These are phyloP conservation scores for Entomortierella beljakovae DNA, from an alignment of 192 early-diverging fungal species.

Conservation along the genomic window DNA sequence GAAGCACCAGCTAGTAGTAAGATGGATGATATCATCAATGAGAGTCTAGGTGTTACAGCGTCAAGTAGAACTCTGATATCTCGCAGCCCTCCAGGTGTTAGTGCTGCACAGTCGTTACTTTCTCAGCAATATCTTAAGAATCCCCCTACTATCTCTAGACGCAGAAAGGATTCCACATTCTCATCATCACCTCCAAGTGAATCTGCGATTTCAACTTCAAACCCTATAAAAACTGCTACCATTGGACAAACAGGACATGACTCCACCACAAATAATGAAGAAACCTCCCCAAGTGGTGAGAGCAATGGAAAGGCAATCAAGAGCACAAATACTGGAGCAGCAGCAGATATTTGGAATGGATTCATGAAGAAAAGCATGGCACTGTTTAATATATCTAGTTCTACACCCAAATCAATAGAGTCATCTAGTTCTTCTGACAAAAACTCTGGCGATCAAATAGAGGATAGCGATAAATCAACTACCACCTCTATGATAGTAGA, in stretches of 20 bases:
- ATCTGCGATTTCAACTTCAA: not conserved
- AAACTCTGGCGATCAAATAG: too few relatives aligned
- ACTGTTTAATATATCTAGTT: not conserved
- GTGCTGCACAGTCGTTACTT: constrained; percentile 13
- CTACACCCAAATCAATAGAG: too few relatives aligned
- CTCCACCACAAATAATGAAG: too few relatives aligned
- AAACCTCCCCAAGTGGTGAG: not conserved
- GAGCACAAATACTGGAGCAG: not conserved
- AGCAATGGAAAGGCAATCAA: not conserved
- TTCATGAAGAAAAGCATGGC: not conserved
- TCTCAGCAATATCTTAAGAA: constrained; percentile 19
- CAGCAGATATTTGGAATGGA: not conserved
- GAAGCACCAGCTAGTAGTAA: not conserved
- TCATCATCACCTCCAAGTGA: not conserved
- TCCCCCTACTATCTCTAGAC: not conserved
- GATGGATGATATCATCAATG: not conserved
- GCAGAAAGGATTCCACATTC: not conserved
- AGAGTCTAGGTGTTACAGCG: too few relatives aligned
- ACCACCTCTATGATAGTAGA: too few relatives aligned
- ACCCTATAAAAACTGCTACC: too few relatives aligned
- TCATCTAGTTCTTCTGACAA: too few relatives aligned
- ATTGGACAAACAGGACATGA: too few relatives aligned
- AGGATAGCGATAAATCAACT: too few relatives aligned
- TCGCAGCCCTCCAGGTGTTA: not conserved
- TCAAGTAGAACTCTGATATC: not conserved